A percentile compares a stretch with the other conserved stretches of the same genome.
Conservation (phyloP, 805 yeast genomes). For the Candida arabinofermentans region DNA sequence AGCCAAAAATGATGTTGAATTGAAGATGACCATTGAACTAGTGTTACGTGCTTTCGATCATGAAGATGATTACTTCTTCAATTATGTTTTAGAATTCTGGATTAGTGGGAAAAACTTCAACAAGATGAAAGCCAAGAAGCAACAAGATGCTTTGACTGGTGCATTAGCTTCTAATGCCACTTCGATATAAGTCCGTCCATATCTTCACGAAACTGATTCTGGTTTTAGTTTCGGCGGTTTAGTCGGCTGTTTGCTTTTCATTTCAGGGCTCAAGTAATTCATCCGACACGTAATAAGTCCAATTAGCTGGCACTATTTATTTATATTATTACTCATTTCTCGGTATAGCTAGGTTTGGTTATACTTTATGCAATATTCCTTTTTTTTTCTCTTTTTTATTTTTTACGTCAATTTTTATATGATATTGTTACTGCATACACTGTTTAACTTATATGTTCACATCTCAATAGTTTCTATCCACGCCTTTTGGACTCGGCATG, state of each 20-base stretch:
- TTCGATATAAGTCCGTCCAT: neutral
- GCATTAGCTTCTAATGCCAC: neutral
- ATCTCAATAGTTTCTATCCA: too few species aligned
- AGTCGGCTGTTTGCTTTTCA: too few species aligned
- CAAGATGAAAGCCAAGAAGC: slow-evolving; percentile 23
- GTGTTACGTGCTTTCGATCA: slow-evolving; percentile 29
- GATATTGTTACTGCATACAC: too few species aligned
- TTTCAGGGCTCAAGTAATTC: too few species aligned
- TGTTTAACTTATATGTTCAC: too few species aligned
- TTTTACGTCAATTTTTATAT: too few species aligned
- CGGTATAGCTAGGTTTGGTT: too few species aligned
- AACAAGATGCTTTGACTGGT: slow-evolving; percentile 6
- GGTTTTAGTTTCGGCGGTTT: neutral
- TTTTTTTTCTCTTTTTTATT: too few species aligned
- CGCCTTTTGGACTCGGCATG: too few species aligned
- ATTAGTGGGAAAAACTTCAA: slow-evolving; percentile 29
- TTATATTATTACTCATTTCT: too few species aligned
- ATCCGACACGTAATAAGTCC: neutral
- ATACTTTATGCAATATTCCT: too few species aligned
- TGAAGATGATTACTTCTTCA: slow-evolving; percentile 31
- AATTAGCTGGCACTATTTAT: neutral
- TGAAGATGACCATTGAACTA: slow-evolving; percentile 23
- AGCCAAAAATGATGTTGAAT: slow-evolving; percentile 31
- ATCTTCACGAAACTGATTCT: neutral
- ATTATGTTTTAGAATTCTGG: slow-evolving; percentile 33